Percentiles rank a stretch among this genome's conserved stretches.
Conservation (phyloP, 2,329 filamentous ascomycete species). For the Hymenoscyphus occultus region DNA sequence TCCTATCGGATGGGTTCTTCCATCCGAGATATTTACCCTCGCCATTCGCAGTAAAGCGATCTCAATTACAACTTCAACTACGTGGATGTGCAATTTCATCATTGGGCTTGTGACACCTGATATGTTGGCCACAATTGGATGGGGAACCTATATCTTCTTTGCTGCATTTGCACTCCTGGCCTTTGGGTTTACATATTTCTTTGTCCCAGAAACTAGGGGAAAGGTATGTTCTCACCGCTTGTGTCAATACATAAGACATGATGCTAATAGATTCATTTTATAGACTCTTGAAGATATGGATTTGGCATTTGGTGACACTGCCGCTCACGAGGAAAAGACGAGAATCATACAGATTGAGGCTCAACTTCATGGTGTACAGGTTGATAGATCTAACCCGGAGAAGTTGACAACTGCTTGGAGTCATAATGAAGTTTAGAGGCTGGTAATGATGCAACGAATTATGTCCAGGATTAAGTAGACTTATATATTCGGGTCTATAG, state of each 20-base stretch:
- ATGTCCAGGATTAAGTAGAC: too few relatives aligned
- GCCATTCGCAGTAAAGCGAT: slow-evolving; percentile 60
- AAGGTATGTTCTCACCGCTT: slow-evolving; percentile 19
- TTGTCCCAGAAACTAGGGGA: slow-evolving; percentile 58
- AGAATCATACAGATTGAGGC: neutral
- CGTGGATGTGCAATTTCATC: slow-evolving; percentile 58
- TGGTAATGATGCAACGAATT: too few relatives aligned
- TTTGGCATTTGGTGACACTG: slow-evolving; percentile 42
- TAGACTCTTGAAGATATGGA: slow-evolving; percentile 56
- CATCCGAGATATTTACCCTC: slow-evolving; percentile 57
- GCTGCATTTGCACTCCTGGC: slow-evolving; percentile 50
- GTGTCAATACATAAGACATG: too few relatives aligned
- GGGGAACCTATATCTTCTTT: slow-evolving; percentile 60
- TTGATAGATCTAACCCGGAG: neutral
- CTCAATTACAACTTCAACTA: slow-evolving; percentile 54
- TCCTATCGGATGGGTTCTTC: slow-evolving; percentile 54
- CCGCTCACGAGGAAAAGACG: slow-evolving; percentile 38
- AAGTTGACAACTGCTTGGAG: slow-evolving; percentile 3
- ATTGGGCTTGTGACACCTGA: slow-evolving; percentile 53
- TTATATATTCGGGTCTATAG: too few relatives aligned
- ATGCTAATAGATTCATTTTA: too few relatives aligned
- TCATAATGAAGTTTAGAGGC: neutral
- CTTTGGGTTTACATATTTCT: slow-evolving; percentile 49
- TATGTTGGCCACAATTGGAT: slow-evolving; percentile 51
- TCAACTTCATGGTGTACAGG: neutral